Evolutionary conservation across 2,329 filamentous ascomycete species (phyloP).

Genomic region (Calonectria pauciramosa): DNA sequence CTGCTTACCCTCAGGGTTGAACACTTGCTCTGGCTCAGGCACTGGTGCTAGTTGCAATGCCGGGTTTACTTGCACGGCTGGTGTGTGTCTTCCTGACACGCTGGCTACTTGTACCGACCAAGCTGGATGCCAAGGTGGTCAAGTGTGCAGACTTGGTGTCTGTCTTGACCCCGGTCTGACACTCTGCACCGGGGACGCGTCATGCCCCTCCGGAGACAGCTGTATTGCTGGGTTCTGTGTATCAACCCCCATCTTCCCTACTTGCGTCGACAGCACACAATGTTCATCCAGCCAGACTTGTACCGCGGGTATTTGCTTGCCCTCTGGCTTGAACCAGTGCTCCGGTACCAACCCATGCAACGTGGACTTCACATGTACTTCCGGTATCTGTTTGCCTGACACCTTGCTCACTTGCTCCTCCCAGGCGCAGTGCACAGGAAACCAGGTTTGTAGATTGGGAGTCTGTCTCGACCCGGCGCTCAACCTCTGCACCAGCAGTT

Average conservation of each 20-base stretch:
- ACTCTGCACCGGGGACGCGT: background rate
- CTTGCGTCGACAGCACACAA: background rate
- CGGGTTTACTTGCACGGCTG: background rate
- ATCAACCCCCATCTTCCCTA: background rate
- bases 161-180: background rate
- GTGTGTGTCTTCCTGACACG: background rate
- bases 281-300: slow-evolving; percentile 1
- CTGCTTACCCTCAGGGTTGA: background rate
- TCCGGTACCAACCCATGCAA: background rate
- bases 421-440: background rate
- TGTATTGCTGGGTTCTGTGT: slow-evolving; percentile 18
- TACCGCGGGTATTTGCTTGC: slow-evolving; percentile 9
- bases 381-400: background rate
- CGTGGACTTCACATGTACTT: background rate
- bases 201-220: background rate
- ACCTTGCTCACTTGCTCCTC: background rate
- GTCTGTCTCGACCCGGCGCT: background rate
- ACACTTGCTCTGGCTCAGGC: background rate
- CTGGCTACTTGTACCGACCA: background rate
- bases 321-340: background rate
- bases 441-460: slow-evolving; percentile 2
- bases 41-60: background rate
- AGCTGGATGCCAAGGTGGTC: background rate
- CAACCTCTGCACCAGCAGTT: background rate
- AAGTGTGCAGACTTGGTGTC: slow-evolving; percentile 9